Evolutionary conservation across 1,284 basidiomycete genomes (phyloP), one percentile per base, ranked within the genome.

Genomic region (Apiotrichum veenhuisii): DNA sequence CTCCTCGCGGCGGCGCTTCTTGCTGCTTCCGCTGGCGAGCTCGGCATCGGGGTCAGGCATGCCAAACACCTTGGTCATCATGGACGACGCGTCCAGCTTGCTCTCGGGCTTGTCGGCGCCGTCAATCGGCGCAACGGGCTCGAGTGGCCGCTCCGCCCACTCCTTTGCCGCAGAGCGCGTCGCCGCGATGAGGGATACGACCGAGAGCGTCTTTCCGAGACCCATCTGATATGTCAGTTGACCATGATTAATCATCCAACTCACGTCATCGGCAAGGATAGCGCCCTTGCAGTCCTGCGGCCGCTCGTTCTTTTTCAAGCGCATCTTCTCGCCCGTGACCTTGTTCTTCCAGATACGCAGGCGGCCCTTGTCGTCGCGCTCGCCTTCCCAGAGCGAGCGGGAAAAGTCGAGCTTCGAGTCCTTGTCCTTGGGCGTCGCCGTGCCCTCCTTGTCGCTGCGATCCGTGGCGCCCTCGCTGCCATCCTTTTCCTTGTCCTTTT

Each of bases 181-280:
- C 22, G 88, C 84, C 4, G 92, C 93, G 53, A 99, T 88, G 51
- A 98, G 82, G 5, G 95, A 89, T 36, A 85, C 82, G 38, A 97
- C 87, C 30, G 93, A 91, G 53, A 98, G 92, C 0, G 96, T 98
- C 79, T 98, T 98, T 27, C 96, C 96, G 15, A 99, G 83, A 66
- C 96, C 96, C 94, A 98, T 95, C 46, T 48, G 27, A 30, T 48
- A 55, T 38, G 59, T 72, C 58, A 70, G 67, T 33, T 46, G 20
- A 11, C 9, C 5, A 2, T 20, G 1, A 14, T 7, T 11, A 12
- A 18, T 10, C 7, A 5, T 17, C 27, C 30, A 36, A 82, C 88
- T 69, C 77, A 92, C 46, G 80, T 94, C 91, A 76, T 95, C 91
- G 17, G 91, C 91, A 36, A 99, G 80, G 64, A 99, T 93, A 1